phyloP scores from a whole-genome alignment of 2,329 filamentous ascomycete species.

The Sporothrix schenckii region DNA sequence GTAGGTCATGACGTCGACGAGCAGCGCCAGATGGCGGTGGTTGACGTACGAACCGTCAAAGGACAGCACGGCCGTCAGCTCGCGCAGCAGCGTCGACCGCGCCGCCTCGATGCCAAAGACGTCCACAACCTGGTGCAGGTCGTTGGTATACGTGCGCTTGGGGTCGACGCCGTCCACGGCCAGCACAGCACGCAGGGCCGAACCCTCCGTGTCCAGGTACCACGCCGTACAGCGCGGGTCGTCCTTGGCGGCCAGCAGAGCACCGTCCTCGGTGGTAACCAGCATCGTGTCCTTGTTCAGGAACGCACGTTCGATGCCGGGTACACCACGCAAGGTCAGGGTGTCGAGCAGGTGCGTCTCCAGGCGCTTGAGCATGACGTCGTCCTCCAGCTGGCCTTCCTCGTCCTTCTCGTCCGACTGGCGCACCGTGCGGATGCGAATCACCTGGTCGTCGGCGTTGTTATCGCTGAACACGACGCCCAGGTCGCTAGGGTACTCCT shows the following conservation, averaged over 20 bases:
- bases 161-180: constrained; percentile 86
- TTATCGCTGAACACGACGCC: constrained; percentile 97
- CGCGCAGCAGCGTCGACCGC: constrained; percentile 80
- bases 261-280: constrained; percentile 68
- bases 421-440: constrained; percentile 82
- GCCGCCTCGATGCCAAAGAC: constrained; percentile 97
- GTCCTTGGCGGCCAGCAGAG: constrained; percentile 72
- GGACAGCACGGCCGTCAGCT: constrained; percentile 88
- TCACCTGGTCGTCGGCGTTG: constrained; percentile 92
- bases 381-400: constrained; percentile 70
- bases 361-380: constrained; percentile 89
- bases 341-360: constrained; percentile 90
- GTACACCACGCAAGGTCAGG: constrained; percentile 85
- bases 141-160: constrained; percentile 86
- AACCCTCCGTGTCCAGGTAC: constrained; percentile 94
- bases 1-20: constrained; percentile 98
- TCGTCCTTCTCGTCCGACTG: constrained; percentile 74
- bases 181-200: constrained; percentile 80
- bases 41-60: constrained; percentile 99
- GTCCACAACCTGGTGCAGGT: constrained; percentile 90
- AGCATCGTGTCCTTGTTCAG: constrained; percentile 78
- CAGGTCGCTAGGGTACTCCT: constrained; percentile 80
- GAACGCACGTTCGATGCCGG: constrained; percentile 88
- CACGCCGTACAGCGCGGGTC: constrained; percentile 82
- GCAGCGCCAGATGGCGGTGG: constrained; percentile 90